Conservation (phyloP, 2,329 filamentous ascomycete genomes). For the Chlorencoelia australis region DNA sequence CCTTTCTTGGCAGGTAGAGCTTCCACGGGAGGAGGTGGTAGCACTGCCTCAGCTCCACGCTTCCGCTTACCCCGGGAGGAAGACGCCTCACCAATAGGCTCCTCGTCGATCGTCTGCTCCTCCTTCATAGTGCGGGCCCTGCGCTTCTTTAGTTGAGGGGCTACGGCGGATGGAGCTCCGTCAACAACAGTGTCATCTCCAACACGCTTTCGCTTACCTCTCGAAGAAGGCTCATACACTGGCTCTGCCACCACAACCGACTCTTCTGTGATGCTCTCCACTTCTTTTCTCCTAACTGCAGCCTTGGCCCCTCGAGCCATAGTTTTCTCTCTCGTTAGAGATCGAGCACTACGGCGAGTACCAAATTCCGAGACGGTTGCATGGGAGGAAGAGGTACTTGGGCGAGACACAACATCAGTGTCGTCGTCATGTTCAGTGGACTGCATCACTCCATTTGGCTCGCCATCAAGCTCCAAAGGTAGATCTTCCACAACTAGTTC, state of each 20-base stretch:
- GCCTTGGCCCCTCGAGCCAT: slow-evolving; percentile 6
- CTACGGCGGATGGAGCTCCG: not conserved
- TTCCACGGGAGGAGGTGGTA: not conserved
- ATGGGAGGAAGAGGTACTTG: slow-evolving; percentile 15
- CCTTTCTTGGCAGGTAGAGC: slow-evolving; percentile 6
- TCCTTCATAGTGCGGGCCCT: slow-evolving; percentile 24
- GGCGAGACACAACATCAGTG: slow-evolving; percentile 12
- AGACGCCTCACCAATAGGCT: too few species aligned
- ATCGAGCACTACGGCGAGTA: slow-evolving; percentile 8
- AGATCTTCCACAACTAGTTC: slow-evolving; percentile 4
- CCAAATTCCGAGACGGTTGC: slow-evolving; percentile 10
- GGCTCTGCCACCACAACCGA: not conserved
- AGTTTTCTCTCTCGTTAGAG: slow-evolving; percentile 11
- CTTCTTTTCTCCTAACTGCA: slow-evolving; percentile 1
- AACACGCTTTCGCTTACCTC: not conserved
- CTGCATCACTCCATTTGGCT: slow-evolving; percentile 16
- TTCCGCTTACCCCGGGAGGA: slow-evolving; percentile 11
- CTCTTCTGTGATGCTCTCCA: slow-evolving; percentile 1
- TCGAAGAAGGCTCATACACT: too few species aligned
- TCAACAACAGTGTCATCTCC: not conserved
- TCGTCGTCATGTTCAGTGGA: slow-evolving; percentile 19
- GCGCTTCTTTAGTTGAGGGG: too few species aligned
- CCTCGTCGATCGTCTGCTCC: not conserved
- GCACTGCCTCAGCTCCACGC: slow-evolving; percentile 5
- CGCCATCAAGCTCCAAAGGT: slow-evolving; percentile 6